Base-by-base conservation (phyloP, 192 early-diverging fungal species). In the Cetraspora pellucida region DNA sequence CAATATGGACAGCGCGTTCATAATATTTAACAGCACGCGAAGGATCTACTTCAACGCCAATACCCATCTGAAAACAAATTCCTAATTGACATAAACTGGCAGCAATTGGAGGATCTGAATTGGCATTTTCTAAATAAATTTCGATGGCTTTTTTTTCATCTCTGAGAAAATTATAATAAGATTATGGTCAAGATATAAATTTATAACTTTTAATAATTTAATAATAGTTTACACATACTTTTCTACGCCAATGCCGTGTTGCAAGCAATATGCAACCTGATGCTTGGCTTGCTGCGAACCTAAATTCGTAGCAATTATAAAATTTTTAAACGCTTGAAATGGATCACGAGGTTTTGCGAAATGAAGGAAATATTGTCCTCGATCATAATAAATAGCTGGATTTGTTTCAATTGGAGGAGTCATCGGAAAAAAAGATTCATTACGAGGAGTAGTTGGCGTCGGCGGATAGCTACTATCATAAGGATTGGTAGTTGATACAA, bases 61-160 rank as follows among this genome's bases (percentile, higher is more conserved):
- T 57, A 9, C 70, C 70, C 52, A 72, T 55, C 37, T 72, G 70
- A n/a, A 55, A 72, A 72, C 70, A 72, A 16, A 72, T 72, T 9
- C 70, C 70, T 37, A 72, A n/a, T 37, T 72, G 70, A 57, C 52
- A 55, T 17, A 72, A 72, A 19, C 44, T 45, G 8, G 70, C 70
- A 21, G 52, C 23, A 52, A 14, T 72, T 72, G 70, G 70, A n/a
- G 28, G 28, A 30, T 30, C 17, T 10, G 8, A 25, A 23, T 6
- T 21, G 6, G 17, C 52, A 19, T 55, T 37, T 37, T 72, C 52
- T 14, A 72, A 72, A 55, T 72, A 72, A 37, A 57, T 28, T 31
- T 52, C 14, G 2, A 72, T 50, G 6, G 70, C 70, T 16, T 43
- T 30, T 54, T 31, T 55, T 72, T 72, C 70, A 57, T 72, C 43